Evolutionary conservation across 2,329 filamentous ascomycete genomes (phyloP).

Genomic region (Aulographum hederae): DNA sequence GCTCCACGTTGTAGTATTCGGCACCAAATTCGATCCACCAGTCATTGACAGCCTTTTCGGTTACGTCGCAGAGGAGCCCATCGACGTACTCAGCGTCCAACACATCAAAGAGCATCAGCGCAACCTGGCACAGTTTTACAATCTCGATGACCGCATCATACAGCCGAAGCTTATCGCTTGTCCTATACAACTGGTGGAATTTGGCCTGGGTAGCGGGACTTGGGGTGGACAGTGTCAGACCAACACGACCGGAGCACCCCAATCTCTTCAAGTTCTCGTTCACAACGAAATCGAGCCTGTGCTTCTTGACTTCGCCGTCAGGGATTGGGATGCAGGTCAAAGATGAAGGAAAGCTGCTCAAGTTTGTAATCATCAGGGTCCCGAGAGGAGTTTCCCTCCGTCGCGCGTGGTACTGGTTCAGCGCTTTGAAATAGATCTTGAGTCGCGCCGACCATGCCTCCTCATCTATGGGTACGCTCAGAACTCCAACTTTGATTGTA

Average conservation of each 20-base stretch:
- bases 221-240: constrained; percentile 62
- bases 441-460: constrained; percentile 61
- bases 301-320: constrained; percentile 63
- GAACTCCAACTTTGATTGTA: constrained; percentile 57
- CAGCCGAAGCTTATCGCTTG: constrained; percentile 64
- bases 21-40: constrained; percentile 94
- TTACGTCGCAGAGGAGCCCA: constrained; percentile 81
- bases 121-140: constrained; percentile 79
- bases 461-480: constrained; percentile 69
- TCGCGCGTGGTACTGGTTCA: constrained; percentile 70
- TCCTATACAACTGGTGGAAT: constrained; percentile 79
- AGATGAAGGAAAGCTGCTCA: constrained; percentile 80
- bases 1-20: constrained; percentile 84
- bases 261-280: constrained; percentile 88
- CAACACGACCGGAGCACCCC: constrained; percentile 78
- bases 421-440: constrained; percentile 67
- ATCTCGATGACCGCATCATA: constrained; percentile 69
- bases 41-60: constrained; percentile 73
- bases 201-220: constrained; percentile 72
- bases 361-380: constrained; percentile 81
- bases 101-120: constrained; percentile 73
- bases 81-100: constrained; percentile 80
- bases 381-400: constrained; percentile 68
- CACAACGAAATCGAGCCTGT: constrained; percentile 73
- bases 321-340: constrained; percentile 84